These are phyloP conservation scores for Coniochaeta sp. DNA, from an alignment of 2,329 filamentous ascomycete species.

Conservation along the genomic window DNA sequence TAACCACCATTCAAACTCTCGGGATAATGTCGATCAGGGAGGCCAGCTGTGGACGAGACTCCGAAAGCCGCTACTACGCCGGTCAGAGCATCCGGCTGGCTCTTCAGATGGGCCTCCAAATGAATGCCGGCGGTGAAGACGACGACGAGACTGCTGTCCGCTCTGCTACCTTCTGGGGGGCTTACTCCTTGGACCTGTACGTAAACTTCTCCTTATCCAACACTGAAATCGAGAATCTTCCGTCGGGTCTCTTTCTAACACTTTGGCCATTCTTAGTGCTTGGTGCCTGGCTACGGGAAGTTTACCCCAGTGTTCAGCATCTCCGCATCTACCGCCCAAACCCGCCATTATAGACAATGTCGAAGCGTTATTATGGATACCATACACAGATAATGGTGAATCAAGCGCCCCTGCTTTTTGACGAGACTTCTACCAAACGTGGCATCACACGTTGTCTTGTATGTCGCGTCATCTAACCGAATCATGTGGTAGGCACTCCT, in stretches of 20 bases:
- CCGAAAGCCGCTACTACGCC: slow-evolving; percentile 64
- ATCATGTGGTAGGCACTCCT: slow-evolving; percentile 35
- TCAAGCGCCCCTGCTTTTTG: neutral
- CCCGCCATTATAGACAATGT: slow-evolving; percentile 52
- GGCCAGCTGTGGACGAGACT: slow-evolving; percentile 64
- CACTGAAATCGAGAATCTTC: too few relatives aligned
- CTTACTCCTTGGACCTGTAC: slow-evolving; percentile 57
- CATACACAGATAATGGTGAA: slow-evolving; percentile 50
- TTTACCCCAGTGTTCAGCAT: slow-evolving; percentile 51
- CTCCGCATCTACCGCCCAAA: slow-evolving; percentile 49
- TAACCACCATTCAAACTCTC: slow-evolving; percentile 68
- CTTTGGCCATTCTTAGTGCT: slow-evolving; percentile 31
- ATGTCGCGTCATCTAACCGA: neutral
- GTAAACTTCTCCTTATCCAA: slow-evolving; percentile 17
- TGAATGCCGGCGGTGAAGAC: slow-evolving; percentile 36
- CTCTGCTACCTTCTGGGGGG: slow-evolving; percentile 54
- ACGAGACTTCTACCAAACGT: neutral
- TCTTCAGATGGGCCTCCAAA: slow-evolving; percentile 63
- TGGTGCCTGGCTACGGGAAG: slow-evolving; percentile 59
- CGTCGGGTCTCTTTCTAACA: neutral
- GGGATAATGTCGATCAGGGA: slow-evolving; percentile 71
- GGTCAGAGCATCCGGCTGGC: slow-evolving; percentile 66
- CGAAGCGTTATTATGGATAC: slow-evolving; percentile 52
- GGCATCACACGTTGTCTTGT: neutral
- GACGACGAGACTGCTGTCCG: slow-evolving; percentile 51